phyloP scores from a whole-genome alignment of 208 protist species.

The Leishmania mexicana region DNA sequence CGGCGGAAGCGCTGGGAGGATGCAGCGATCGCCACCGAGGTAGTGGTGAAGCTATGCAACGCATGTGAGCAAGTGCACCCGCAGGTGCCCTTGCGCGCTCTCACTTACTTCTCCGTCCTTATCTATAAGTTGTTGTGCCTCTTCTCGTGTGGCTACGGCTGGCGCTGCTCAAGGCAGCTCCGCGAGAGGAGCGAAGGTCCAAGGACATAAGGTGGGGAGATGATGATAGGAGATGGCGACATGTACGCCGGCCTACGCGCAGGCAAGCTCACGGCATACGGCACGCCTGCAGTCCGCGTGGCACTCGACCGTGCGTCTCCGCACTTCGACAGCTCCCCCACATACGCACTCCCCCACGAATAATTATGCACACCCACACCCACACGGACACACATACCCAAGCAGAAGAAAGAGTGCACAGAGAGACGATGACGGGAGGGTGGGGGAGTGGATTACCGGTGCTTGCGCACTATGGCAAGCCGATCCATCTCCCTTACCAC shows the following conservation, averaged over 20 bases:
- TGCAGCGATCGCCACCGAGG: neutral
- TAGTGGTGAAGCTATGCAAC: neutral
- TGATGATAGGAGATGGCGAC: neutral
- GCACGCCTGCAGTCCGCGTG: neutral
- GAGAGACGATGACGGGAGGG: neutral
- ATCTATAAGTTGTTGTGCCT: neutral
- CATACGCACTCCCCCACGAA: neutral
- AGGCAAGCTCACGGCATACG: neutral
- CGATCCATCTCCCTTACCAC: constrained; percentile 58
- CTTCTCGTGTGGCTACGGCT: neutral
- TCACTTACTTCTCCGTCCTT: neutral
- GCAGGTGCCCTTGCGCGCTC: neutral
- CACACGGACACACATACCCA: neutral
- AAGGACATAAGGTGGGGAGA: too few species aligned
- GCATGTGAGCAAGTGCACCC: neutral
- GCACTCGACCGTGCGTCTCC: neutral
- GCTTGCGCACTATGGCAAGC: constrained; percentile 50
- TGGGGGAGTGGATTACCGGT: constrained; percentile 25
- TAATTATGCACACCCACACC: neutral
- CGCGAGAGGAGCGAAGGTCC: neutral
- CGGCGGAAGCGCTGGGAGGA: neutral
- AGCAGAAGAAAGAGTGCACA: neutral
- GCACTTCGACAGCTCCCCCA: neutral
- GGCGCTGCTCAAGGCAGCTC: neutral
- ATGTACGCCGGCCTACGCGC: neutral